Percentiles rank a stretch among this genome's conserved stretches.
phyloP scores from a whole-genome alignment of 345 rosid genomes.

The Euphorbia lathyris region DNA sequence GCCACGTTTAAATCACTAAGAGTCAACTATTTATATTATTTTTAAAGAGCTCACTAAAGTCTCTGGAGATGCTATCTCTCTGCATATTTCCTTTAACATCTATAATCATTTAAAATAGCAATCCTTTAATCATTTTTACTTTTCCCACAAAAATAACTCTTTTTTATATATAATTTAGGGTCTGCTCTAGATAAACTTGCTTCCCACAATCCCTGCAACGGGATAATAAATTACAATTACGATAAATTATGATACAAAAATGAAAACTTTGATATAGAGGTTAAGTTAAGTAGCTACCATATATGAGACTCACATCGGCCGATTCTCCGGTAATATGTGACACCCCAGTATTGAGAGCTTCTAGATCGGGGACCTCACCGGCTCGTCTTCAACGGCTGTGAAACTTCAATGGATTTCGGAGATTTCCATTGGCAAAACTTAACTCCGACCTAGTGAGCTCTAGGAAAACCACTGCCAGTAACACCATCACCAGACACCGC shows the following conservation, averaged over 20 bases:
- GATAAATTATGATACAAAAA: no score
- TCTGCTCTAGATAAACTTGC: constrained; percentile 94
- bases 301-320: constrained; percentile 99
- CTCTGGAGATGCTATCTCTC: no score
- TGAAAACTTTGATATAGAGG: no score
- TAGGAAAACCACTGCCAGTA: constrained; percentile 46
- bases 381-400: constrained; percentile 78
- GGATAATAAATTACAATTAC: background rate
- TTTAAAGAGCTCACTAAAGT: no score
- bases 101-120: no score
- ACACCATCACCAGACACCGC: constrained; percentile 16
- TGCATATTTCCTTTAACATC: no score
- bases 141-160: background rate
- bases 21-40: no score
- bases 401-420: constrained; percentile 40
- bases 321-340: constrained; percentile 91
- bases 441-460: constrained; percentile 67
- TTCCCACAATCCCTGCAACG: constrained; percentile 96
- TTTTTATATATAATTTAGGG: background rate
- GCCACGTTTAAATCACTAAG: no score
- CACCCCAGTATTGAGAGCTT: constrained; percentile 97
- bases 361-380: constrained; percentile 94
- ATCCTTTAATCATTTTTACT: no score
- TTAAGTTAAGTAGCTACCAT: constrained; percentile 53
- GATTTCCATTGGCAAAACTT: no score